Evolutionary conservation across 2,329 filamentous ascomycete genomes (phyloP), one percentile per base, ranked within the genome.

Genomic region (Ustulina deusta): DNA sequence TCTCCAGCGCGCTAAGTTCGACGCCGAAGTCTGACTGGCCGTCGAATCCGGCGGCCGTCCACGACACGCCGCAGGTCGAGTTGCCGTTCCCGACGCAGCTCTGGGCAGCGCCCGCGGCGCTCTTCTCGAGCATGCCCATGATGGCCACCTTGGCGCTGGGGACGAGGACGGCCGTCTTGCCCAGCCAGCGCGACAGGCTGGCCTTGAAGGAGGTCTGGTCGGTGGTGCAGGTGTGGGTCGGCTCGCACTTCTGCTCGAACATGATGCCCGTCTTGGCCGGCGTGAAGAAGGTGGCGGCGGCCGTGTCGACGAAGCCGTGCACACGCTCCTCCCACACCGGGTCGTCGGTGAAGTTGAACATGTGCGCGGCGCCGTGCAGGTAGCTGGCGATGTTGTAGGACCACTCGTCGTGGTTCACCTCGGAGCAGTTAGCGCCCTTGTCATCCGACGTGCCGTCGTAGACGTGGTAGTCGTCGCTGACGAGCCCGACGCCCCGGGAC

Each of bases 181-280:
- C 84, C 74, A 79, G 80, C 63, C 82, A 81, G 9, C 86, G 85
- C 68, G 85, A 86, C 49, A 81, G 78, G 58, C 82, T 81, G 7
- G 81, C 78, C 62, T 81, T 79, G 69, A 78, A 78, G 25, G 72
- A 72, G 27, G 83, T 79, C 63, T 81, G 79, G n/a, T 80, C 78
- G 2, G 70, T 72, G 34, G 76, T 70, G 68, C 76, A 78, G 61
- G 68, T 61, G 13, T 69, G 66, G 11, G 63, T 70, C 0, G 80
- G 78, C 74, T 90, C 88, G 78, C 90, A 92, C 20, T 86, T 82
- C 38, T 83, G 78, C 74, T 89, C 88, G 49, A 79, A 83, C 79
- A 89, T 85, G 74, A 89, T 80, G 49, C 83, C 74, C 42, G 73
- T 65, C 29, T 74, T 81, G 46, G 65, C 61, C 20, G 68, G 65